Evolutionary conservation across 1,139 yeast species (phyloP).

Genomic region (Eremothecium cymbalariae): DNA sequence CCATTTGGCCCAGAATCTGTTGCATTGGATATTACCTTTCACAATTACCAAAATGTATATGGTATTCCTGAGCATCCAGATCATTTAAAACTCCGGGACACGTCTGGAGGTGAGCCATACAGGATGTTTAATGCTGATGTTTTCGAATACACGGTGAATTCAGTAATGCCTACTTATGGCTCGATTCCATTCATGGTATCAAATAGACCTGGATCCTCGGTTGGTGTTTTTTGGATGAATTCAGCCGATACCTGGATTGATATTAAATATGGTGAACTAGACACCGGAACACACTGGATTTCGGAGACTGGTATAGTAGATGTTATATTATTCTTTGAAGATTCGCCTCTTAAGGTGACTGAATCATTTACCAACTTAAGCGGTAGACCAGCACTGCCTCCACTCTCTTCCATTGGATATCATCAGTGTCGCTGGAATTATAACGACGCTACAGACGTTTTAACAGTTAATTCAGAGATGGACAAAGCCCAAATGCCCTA

Average conservation of each 20-base stretch:
- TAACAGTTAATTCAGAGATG: constrained; percentile 58
- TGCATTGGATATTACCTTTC: constrained; percentile 66
- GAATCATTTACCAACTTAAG: constrained; percentile 61
- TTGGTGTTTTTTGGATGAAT: constrained; percentile 86
- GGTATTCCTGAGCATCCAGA: constrained; percentile 98
- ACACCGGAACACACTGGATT: constrained; percentile 72
- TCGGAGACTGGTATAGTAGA: constrained; percentile 85
- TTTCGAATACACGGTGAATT: constrained; percentile 79
- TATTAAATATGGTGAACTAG: constrained; percentile 37
- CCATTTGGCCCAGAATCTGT: constrained; percentile 90
- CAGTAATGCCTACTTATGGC: constrained; percentile 90
- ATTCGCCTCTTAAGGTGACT: constrained; percentile 52
- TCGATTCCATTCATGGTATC: constrained; percentile 83
- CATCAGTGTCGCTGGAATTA: constrained; percentile 98
- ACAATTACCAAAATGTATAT: constrained; percentile 54
- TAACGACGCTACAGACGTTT: constrained; percentile 76
- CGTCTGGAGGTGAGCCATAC: constrained; percentile 63
- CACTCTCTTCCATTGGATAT: constrained; percentile 71
- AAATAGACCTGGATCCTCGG: constrained; percentile 47
- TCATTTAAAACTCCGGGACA: constrained; percentile 56
- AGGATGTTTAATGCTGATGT: constrained; percentile 87
- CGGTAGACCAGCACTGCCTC: constrained; percentile 73
- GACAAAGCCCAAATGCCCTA: constrained; percentile 73
- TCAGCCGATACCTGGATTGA: constrained; percentile 91
- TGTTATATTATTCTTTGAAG: constrained; percentile 59